A percentile compares a stretch with the other conserved stretches of the same genome.
phyloP scores from a whole-genome alignment of 1,284 basidiomycete species.

The Tilletia walkeri region DNA sequence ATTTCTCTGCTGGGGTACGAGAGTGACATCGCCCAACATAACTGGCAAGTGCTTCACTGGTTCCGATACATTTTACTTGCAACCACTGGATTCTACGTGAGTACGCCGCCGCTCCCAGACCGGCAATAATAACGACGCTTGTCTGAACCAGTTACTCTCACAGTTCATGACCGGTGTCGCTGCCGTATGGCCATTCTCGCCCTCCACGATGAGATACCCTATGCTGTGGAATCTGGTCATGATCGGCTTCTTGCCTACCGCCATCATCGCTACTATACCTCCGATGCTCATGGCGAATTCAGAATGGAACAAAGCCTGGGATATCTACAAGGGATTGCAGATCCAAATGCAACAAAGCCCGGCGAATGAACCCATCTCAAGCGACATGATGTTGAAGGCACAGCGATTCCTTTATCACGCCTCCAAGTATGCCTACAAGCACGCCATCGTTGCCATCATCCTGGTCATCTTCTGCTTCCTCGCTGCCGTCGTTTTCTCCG shows the following conservation, averaged over 20 bases:
- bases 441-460: conserved; percentile 16
- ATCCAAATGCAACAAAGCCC: neutral
- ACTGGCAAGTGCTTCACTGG: conserved; percentile 16
- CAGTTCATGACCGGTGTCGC: conserved; percentile 15
- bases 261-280: neutral
- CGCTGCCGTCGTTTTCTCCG: conserved; percentile 3
- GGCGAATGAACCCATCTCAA: neutral
- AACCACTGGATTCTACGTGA: conserved; percentile 8
- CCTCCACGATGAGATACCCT: conserved; percentile 9
- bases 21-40: neutral
- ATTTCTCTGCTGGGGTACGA: neutral
- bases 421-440: conserved; percentile 13
- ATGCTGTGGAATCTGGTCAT: conserved; percentile 5
- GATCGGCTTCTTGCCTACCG: neutral
- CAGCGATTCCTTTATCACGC: neutral
- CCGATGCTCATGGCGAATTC: conserved; percentile 1
- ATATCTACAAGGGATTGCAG: neutral
- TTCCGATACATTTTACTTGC: conserved; percentile 5
- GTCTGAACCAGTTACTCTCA: neutral
- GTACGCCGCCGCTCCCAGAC: neutral
- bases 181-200: conserved; percentile 12
- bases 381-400: neutral
- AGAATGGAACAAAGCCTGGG: neutral
- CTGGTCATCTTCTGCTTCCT: conserved; percentile 10
- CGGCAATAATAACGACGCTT: neutral